A percentile compares a stretch with the other conserved stretches of the same genome.
Conservation (phyloP, 2,329 filamentous ascomycete genomes). For the Diplodia scrobiculata region DNA sequence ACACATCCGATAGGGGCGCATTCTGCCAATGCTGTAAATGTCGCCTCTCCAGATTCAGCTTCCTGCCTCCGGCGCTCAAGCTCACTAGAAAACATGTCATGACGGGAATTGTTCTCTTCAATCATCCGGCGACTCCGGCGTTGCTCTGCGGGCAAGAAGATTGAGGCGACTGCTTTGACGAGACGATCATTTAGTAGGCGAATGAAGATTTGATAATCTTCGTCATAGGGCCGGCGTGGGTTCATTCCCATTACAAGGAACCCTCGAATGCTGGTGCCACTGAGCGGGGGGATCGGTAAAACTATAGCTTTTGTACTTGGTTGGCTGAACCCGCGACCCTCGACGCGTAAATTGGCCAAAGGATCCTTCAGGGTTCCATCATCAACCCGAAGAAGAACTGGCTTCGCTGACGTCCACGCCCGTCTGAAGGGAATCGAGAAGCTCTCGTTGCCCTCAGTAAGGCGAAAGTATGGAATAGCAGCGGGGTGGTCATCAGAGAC, state of each 20-base stretch:
- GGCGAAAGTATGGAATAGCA: slow-evolving; percentile 5
- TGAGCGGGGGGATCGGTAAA: slow-evolving; percentile 25
- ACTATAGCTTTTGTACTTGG: slow-evolving; percentile 13
- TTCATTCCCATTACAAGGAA: slow-evolving; percentile 26
- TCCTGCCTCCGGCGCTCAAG: slow-evolving; percentile 23
- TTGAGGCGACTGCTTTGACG: slow-evolving; percentile 26
- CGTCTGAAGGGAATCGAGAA: slow-evolving; percentile 20
- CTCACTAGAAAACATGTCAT: slow-evolving; percentile 15
- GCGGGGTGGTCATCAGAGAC: slow-evolving; percentile 9
- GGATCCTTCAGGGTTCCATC: background rate
- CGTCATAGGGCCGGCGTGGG: slow-evolving; percentile 23
- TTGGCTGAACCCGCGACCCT: slow-evolving; percentile 18
- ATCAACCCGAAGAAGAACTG: background rate
- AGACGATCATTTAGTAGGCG: slow-evolving; percentile 25
- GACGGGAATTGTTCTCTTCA: slow-evolving; percentile 13
- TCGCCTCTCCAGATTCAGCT: slow-evolving; percentile 11
- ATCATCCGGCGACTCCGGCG: slow-evolving; percentile 13
- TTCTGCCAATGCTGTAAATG: slow-evolving; percentile 21
- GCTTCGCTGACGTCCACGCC: slow-evolving; percentile 28
- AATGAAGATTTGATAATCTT: slow-evolving; percentile 27
- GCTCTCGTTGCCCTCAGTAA: slow-evolving; percentile 21
- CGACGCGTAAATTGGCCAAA: background rate
- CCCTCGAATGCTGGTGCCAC: slow-evolving; percentile 24
- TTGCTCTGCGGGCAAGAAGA: slow-evolving; percentile 25
- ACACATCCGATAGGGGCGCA: slow-evolving; percentile 23